Conservation (phyloP, 140 eudicot species). For the Erigeron philadelphicus region DNA sequence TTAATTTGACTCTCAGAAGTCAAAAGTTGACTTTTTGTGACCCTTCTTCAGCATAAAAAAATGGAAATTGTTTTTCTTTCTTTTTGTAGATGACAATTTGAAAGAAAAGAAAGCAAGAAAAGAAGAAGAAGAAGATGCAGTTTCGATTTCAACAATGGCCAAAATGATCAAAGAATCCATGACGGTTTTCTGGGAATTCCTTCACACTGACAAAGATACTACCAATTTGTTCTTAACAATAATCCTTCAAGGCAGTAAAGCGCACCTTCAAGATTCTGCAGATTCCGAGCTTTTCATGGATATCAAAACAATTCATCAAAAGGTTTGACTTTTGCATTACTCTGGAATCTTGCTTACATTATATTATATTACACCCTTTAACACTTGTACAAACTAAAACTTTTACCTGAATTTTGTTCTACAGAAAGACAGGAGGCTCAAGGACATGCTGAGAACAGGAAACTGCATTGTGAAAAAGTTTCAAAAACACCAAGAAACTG, state of each 20-base stretch:
- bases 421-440: slow-evolving; percentile 82
- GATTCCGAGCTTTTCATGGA: slow-evolving; percentile 48
- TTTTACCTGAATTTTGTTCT: slow-evolving; percentile 2
- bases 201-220: slow-evolving; percentile 56
- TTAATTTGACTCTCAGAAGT: background rate
- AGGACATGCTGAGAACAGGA: slow-evolving; percentile 60
- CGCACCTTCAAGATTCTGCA: slow-evolving; percentile 38
- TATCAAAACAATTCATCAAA: slow-evolving; percentile 47
- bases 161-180: slow-evolving; percentile 57
- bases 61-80: background rate
- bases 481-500: slow-evolving; percentile 48
- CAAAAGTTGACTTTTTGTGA: slow-evolving; percentile 31
- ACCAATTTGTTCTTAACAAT: slow-evolving; percentile 34
- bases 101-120: slow-evolving; percentile 44
- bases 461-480: slow-evolving; percentile 79
- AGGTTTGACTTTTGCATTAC: slow-evolving; percentile 42
- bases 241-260: slow-evolving; percentile 35
- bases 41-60: slow-evolving; percentile 4
- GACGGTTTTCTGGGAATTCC: slow-evolving; percentile 61
- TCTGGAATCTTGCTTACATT: background rate
- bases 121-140: slow-evolving; percentile 38
- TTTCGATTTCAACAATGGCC: slow-evolving; percentile 46
- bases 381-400: slow-evolving; percentile 6
- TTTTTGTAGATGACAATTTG: slow-evolving; percentile 50
- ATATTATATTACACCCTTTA: background rate